Conservation (phyloP, 2,329 filamentous ascomycete genomes). For the Curvularia sp. region DNA sequence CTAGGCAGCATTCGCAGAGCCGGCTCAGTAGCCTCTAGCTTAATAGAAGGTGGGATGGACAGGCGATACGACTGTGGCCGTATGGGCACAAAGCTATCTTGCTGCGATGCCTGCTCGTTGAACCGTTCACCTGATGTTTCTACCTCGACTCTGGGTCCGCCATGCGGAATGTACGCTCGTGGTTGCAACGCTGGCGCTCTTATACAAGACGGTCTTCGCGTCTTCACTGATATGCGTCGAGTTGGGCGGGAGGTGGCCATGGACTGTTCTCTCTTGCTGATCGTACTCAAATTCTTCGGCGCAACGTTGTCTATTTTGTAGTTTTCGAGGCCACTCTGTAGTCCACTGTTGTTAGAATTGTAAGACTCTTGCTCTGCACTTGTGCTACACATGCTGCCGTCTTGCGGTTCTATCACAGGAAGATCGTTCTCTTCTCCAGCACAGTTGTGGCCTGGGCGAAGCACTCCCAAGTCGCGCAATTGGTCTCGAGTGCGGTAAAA, state of each 20-base stretch:
- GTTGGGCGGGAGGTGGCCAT: background rate
- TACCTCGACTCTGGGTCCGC: constrained; percentile 12
- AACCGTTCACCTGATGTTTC: constrained; percentile 1
- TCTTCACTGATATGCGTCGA: background rate
- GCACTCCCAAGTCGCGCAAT: constrained; percentile 33
- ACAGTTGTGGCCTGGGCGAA: constrained; percentile 20
- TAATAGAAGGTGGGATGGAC: constrained; percentile 36
- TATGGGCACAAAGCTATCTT: constrained; percentile 11
- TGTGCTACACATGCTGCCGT: background rate
- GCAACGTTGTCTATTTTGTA: background rate
- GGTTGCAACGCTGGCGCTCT: background rate
- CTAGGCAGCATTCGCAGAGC: constrained; percentile 20
- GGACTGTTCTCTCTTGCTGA: background rate
- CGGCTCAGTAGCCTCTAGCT: constrained; percentile 23
- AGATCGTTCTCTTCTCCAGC: constrained; percentile 30
- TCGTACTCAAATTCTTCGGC: background rate
- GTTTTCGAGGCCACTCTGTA: background rate
- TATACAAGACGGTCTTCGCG: background rate
- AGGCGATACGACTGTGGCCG: constrained; percentile 27
- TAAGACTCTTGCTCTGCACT: background rate
- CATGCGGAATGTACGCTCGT: constrained; percentile 26
- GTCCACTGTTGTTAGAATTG: background rate
- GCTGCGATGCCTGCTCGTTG: constrained; percentile 9
- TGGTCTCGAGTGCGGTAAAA: constrained; percentile 47
- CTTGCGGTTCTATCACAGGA: constrained; percentile 39